These are phyloP conservation scores for Kodamaea jinghongensis DNA, from an alignment of 805 yeast species.

Conservation along the genomic window DNA sequence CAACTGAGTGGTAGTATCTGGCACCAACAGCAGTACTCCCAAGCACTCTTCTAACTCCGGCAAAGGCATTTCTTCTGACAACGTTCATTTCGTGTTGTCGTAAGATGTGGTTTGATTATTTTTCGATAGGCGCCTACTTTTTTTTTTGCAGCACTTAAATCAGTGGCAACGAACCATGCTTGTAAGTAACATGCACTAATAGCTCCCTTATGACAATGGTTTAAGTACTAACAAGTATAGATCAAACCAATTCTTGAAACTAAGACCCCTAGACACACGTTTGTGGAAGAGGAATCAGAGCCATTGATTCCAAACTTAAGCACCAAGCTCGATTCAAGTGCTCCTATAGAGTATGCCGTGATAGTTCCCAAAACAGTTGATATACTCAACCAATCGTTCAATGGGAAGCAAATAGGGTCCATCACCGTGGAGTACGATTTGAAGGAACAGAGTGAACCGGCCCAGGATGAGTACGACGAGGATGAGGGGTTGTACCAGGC, in stretches of 20 bases:
- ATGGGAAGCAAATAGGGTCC: conserved; percentile 16
- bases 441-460: conserved; percentile 13
- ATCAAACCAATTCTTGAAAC: conserved; percentile 46
- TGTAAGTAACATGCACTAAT: conserved; percentile 7
- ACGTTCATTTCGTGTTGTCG: too few species aligned
- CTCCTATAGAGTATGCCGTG: conserved; percentile 9
- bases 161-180: conserved; percentile 10
- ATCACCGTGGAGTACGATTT: conserved; percentile 12
- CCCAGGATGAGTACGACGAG: conserved; percentile 43
- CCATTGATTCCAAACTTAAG: conserved; percentile 17
- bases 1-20: conserved; percentile 32
- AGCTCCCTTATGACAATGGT: too few species aligned
- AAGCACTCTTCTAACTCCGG: too few species aligned
- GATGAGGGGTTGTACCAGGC: conserved; percentile 49
- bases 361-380: conserved; percentile 18
- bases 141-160: neutral
- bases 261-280: conserved; percentile 50
- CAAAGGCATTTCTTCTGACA: too few species aligned
- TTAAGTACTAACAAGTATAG: conserved; percentile 19
- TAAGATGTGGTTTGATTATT: conserved; percentile 1
- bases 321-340: conserved; percentile 3
- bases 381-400: conserved; percentile 15
- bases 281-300: conserved; percentile 37
- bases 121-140: neutral
- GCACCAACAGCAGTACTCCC: neutral